phyloP scores from a whole-genome alignment of 805 yeast species.

The Saccharomyces eubayanus region DNA sequence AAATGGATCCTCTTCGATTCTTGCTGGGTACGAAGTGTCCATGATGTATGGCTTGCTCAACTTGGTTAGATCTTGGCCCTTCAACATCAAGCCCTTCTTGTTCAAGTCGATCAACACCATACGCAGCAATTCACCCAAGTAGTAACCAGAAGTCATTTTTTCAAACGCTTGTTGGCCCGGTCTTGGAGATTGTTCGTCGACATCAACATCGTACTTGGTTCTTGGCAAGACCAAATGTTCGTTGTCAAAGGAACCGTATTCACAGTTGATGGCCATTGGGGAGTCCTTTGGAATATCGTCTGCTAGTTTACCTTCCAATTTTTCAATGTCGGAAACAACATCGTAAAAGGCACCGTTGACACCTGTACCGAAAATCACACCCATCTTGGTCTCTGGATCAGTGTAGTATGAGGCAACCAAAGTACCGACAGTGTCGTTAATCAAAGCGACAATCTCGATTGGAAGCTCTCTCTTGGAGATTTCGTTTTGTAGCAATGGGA shows the following conservation, averaged over 20 bases:
- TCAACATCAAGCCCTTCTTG: constrained; percentile 57
- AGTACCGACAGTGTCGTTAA: constrained; percentile 96
- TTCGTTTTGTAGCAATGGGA: constrained; percentile 78
- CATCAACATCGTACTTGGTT: constrained; percentile 73
- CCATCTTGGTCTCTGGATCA: constrained; percentile 84
- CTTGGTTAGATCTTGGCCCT: constrained; percentile 56
- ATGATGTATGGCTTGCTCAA: constrained; percentile 59
- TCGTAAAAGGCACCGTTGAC: constrained; percentile 96
- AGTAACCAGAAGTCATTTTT: constrained; percentile 96
- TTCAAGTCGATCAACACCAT: constrained; percentile 67
- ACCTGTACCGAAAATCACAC: constrained; percentile 94
- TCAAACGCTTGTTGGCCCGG: constrained; percentile 95
- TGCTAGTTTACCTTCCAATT: constrained; percentile 63
- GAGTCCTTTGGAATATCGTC: constrained; percentile 54
- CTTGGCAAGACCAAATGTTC: constrained; percentile 80
- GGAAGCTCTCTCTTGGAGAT: constrained; percentile 59
- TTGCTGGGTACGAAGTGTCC: constrained; percentile 86
- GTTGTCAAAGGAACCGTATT: constrained; percentile 95
- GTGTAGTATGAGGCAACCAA: constrained; percentile 90
- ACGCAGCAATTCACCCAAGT: constrained; percentile 86
- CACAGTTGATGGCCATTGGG: constrained; percentile 95
- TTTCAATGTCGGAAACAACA: constrained; percentile 60
- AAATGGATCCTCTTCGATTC: constrained; percentile 81
- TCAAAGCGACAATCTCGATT: constrained; percentile 80
- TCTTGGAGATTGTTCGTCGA: constrained; percentile 84